Percentiles rank a stretch among this genome's conserved stretches.
Conservation (phyloP, 1,139 yeast species). For the Candida glucosophila region DNA sequence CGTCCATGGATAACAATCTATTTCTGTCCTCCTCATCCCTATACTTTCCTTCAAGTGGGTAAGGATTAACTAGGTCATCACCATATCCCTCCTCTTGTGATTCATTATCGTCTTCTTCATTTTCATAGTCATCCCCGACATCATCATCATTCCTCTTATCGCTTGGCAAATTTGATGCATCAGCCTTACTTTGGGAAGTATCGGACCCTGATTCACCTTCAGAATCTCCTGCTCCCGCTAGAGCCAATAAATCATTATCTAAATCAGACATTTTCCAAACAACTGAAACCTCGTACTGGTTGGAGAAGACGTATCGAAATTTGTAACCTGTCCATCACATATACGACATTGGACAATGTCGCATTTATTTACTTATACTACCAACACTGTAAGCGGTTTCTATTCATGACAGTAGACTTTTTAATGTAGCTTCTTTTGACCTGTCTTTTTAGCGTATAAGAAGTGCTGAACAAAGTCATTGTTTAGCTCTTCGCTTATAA, state of each 20-base stretch:
- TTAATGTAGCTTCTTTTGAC: no score
- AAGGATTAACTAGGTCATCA: slow-evolving; percentile 53
- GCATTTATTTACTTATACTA: no score
- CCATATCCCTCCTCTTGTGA: slow-evolving; percentile 16
- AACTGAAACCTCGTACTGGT: no score
- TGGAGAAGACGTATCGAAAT: no score
- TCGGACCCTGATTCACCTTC: slow-evolving; percentile 18
- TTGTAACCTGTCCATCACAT: no score
- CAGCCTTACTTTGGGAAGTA: slow-evolving; percentile 7
- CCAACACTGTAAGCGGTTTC: no score
- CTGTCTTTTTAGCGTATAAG: no score
- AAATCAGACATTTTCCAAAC: slow-evolving; percentile 53
- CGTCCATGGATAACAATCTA: slow-evolving; percentile 66
- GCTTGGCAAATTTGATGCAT: slow-evolving; percentile 16
- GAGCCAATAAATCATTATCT: slow-evolving; percentile 84
- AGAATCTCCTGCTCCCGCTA: slow-evolving; percentile 54
- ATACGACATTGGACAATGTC: no score
- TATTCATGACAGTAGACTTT: no score
- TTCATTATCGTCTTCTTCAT: slow-evolving; percentile 15
- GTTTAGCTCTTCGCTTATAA: no score
- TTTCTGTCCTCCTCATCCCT: slow-evolving; percentile 74
- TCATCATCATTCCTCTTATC: slow-evolving; percentile 10
- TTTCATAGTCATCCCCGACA: slow-evolving; percentile 22
- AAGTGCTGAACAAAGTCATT: no score
- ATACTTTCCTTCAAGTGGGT: slow-evolving; percentile 89